Evolutionary conservation across 106 monocot species (phyloP), one percentile per base, ranked within the genome.

Genomic region (Narthecium ossifragum): DNA sequence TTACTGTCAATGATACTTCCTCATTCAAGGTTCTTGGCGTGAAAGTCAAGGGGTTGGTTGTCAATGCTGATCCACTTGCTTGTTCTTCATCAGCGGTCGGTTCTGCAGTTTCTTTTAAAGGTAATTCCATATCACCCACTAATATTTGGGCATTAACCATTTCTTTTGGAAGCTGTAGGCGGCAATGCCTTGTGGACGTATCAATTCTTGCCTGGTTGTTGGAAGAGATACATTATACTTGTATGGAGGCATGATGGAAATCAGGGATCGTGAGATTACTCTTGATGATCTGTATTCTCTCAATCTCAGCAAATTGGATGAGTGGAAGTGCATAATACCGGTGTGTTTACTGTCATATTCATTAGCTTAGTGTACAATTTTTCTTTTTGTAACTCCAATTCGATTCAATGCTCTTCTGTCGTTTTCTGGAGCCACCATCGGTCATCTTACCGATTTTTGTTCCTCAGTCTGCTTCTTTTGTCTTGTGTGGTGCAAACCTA

Each of bases 261-360:
- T 90, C 45, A 86, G 73, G 64, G 96, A 96, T 84, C 73, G 67
- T 74, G 96, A 96, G 54, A 79, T 96, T 52, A 90, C 96, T n/a
- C 90, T 96, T 63, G 96, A 96, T 81, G 96, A 96, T 76, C 67
- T 96, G 3, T 86, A 90, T 60, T 82, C 84, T n/a, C 90, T 96
- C 61, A 90, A 96, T 68, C 83, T 96, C 31, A 86, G 84, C 65
- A 96, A 90, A 74, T 75, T 96, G 17, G 96, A 96, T 50, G 90
- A 96, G 59, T 96, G 96, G 96, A 90, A 96, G 65, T 96, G 96
- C 75, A 81, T 96, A 60, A 78, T 86, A 70, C 80, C 75, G 78
- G 96, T 96, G 50, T 43, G 75, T 83, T 39, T 26, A 21, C 31
- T 62, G 45, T 53, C n/a, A 17, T 23, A 26, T 24, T 8, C 21